A percentile compares a stretch with the other conserved stretches of the same genome.
Conservation (phyloP, 2,329 filamentous ascomycete genomes). For the Ilyonectria robusta region DNA sequence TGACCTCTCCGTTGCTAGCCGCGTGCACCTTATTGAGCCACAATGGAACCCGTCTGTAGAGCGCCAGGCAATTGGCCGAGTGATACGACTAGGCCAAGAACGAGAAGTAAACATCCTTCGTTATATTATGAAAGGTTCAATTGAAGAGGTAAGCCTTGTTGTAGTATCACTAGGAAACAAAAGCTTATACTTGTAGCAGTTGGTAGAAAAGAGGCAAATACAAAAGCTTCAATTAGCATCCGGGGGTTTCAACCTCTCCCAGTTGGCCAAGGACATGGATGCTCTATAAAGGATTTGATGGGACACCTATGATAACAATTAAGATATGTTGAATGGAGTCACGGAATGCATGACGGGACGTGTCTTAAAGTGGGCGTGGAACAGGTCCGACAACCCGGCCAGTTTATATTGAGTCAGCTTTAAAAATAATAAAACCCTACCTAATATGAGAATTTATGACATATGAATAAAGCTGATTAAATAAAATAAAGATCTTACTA, state of each 20-base stretch:
- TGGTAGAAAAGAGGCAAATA: not conserved
- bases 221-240: not conserved
- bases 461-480: too few species aligned
- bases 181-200: not conserved
- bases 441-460: too few species aligned
- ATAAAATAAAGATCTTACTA: too few species aligned
- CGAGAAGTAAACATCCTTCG: not conserved
- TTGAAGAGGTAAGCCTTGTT: not conserved
- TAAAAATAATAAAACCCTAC: too few species aligned
- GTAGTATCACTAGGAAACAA: not conserved
- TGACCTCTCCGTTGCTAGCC: not conserved
- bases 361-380: too few species aligned
- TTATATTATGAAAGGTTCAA: not conserved
- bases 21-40: slow-evolving; percentile 1
- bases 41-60: slow-evolving; percentile 6
- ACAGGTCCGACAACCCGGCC: too few species aligned
- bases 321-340: too few species aligned
- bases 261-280: not conserved
- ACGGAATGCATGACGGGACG: too few species aligned
- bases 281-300: not conserved
- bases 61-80: slow-evolving; percentile 1
- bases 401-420: too few species aligned
- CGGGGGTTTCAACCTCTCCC: not conserved
- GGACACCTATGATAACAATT: too few species aligned
- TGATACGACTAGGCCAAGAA: not conserved